Evolutionary conservation across 2,329 filamentous ascomycete genomes (phyloP).

Genomic region (Aspergillus sp.): DNA sequence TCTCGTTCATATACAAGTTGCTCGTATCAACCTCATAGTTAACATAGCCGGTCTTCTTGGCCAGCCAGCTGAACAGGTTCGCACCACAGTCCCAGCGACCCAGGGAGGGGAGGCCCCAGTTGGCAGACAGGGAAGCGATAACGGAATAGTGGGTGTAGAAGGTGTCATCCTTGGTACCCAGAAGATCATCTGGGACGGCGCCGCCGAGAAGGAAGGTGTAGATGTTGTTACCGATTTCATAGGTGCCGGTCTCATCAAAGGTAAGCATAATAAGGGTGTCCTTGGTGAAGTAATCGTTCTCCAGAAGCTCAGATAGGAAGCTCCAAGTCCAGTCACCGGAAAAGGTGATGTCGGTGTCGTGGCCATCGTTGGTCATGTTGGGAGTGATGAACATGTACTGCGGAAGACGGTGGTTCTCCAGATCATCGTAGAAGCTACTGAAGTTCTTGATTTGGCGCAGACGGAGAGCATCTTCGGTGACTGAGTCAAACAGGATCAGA

Average conservation of each 20-base stretch:
- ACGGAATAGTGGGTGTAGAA: conserved; percentile 77
- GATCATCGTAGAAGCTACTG: conserved; percentile 67
- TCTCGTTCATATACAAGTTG: conserved; percentile 55
- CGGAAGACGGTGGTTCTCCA: conserved; percentile 64
- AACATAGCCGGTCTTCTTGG: conserved; percentile 60
- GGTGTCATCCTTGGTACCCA: conserved; percentile 67
- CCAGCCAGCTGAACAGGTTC: conserved; percentile 66
- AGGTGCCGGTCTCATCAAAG: conserved; percentile 80
- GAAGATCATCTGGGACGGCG: conserved; percentile 62
- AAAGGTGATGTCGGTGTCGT: conserved; percentile 70
- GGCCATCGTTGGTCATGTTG: conserved; percentile 66
- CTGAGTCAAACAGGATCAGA: conserved; percentile 66
- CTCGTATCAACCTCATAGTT: conserved; percentile 43
- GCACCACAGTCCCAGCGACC: conserved; percentile 73
- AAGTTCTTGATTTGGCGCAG: conserved; percentile 74
- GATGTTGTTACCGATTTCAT: conserved; percentile 67
- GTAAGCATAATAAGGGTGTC: conserved; percentile 77
- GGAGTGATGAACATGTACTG: conserved; percentile 63
- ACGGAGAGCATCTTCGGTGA: conserved; percentile 60
- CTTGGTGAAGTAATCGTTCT: conserved; percentile 70
- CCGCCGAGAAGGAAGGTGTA: conserved; percentile 74
- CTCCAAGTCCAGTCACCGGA: conserved; percentile 68
- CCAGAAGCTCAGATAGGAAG: conserved; percentile 70
- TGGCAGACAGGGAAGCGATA: conserved; percentile 66
- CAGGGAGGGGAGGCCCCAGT: conserved; percentile 69